A percentile compares a stretch with the other conserved stretches of the same genome.
Conservation (phyloP, 148 eudicot species). For the Arctostaphylos glauca region DNA sequence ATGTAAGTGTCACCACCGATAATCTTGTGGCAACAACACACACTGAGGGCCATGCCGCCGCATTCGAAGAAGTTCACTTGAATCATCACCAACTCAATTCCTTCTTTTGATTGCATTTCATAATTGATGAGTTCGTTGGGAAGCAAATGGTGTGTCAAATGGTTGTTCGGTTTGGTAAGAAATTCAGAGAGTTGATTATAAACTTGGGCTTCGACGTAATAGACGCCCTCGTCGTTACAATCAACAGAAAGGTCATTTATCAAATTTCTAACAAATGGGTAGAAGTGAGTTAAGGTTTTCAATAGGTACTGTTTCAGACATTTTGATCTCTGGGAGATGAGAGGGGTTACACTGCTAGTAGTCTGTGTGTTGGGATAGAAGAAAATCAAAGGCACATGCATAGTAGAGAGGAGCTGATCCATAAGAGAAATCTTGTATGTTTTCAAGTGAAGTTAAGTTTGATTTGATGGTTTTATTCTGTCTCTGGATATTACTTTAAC, state of each 20-base stretch:
- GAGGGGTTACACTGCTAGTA: neutral
- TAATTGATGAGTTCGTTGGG: constrained; percentile 19
- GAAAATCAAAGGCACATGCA: neutral
- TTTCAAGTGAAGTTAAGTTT: constrained; percentile 22
- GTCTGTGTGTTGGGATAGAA: constrained; percentile 2
- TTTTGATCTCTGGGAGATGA: constrained; percentile 9
- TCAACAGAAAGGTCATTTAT: constrained; percentile 24
- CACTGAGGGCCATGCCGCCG: constrained; percentile 31
- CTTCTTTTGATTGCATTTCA: constrained; percentile 42
- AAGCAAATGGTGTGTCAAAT: constrained; percentile 16
- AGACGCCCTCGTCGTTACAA: constrained; percentile 36
- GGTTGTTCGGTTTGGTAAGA: constrained; percentile 17
- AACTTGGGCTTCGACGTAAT: constrained; percentile 22
- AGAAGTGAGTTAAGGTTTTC: constrained; percentile 27
- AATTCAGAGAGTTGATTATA: constrained; percentile 20
- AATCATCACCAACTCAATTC: no score
- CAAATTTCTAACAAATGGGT: constrained; percentile 34
- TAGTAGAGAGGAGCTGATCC: neutral
- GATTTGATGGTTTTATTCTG: constrained; percentile 22
- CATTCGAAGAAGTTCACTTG: no score
- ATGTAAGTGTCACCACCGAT: constrained; percentile 25
- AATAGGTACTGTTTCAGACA: constrained; percentile 24
- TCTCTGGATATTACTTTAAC: neutral
- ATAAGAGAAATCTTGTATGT: constrained; percentile 14
- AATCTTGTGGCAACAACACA: constrained; percentile 23